Evolutionary conservation across 768 basidiomycete species (phyloP).

Genomic region (Trametopsis cervina): DNA sequence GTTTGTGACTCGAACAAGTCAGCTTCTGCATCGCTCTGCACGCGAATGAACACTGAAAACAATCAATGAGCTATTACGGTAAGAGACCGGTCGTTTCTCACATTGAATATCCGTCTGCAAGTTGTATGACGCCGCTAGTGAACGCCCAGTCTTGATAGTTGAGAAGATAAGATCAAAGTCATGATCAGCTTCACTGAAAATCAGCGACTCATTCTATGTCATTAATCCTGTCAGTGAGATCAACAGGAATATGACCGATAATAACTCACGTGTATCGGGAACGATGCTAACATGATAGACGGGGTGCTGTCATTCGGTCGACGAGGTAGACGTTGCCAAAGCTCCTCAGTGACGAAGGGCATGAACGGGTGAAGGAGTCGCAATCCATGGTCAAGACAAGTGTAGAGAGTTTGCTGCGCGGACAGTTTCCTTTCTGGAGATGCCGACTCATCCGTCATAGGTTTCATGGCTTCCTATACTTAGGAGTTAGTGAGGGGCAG

Average conservation of each 20-base stretch:
- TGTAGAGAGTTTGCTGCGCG: constrained; percentile 94
- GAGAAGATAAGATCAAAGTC: constrained; percentile 84
- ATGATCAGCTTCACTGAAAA: constrained; percentile 67
- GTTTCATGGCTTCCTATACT: constrained; percentile 93
- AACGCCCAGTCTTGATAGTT: constrained; percentile 72
- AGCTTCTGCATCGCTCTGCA: constrained; percentile 55
- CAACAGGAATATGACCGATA: not conserved
- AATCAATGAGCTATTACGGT: constrained; percentile 5
- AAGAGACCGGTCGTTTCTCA: constrained; percentile 27
- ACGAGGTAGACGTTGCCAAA: constrained; percentile 94
- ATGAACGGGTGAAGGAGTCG: constrained; percentile 95
- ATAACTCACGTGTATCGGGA: constrained; percentile 69
- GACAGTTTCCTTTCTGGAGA: constrained; percentile 60
- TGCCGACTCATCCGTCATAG: constrained; percentile 82
- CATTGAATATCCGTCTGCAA: constrained; percentile 80
- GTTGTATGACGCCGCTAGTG: constrained; percentile 84
- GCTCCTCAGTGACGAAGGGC: constrained; percentile 98
- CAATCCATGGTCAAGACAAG: constrained; percentile 86
- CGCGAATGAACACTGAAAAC: constrained; percentile 72
- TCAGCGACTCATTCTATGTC: constrained; percentile 51
- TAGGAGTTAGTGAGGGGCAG: constrained; percentile 1
- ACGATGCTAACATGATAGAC: constrained; percentile 86
- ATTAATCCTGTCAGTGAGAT: not conserved
- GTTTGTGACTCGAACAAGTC: constrained; percentile 65
- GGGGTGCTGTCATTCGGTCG: constrained; percentile 74